These are phyloP conservation scores for Leccinum imitatum DNA, from an alignment of 768 basidiomycete species.

Conservation along the genomic window DNA sequence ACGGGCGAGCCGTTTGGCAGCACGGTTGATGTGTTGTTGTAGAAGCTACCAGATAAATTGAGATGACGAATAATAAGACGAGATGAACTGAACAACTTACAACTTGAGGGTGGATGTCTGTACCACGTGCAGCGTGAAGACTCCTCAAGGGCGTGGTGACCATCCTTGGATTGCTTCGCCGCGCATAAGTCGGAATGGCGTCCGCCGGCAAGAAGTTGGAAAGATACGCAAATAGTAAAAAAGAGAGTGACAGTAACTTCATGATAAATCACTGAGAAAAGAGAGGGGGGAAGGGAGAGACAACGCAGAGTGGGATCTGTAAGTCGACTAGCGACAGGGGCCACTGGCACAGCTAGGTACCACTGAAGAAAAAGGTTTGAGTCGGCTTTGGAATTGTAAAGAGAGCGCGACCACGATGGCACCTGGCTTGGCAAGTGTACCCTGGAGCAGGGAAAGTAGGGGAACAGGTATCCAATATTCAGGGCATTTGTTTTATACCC, in stretches of 20 bases:
- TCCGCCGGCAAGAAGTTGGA: conserved; percentile 40
- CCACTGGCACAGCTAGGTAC: background rate
- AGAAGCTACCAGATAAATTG: conserved; percentile 42
- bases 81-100: conserved; percentile 32
- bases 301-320: background rate
- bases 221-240: conserved; percentile 55
- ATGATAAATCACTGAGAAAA: conserved; percentile 35
- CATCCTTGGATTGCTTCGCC: conserved; percentile 26
- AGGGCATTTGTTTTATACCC: conserved; percentile 12
- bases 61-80: background rate
- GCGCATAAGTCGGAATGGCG: conserved; percentile 20
- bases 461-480: background rate
- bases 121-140: conserved; percentile 25
- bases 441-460: background rate
- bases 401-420: conserved; percentile 13
- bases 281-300: background rate
- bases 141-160: conserved; percentile 45
- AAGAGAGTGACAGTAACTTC: conserved; percentile 48
- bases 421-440: conserved; percentile 17
- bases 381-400: conserved; percentile 21
- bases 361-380: background rate
- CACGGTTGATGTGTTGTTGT: conserved; percentile 71
- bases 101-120: conserved; percentile 41
- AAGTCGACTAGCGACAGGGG: conserved; percentile 16
- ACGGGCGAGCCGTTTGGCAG: conserved; percentile 60